phyloP scores from a whole-genome alignment of 495 filamentous ascomycete species.

The Daldinia grandis region DNA sequence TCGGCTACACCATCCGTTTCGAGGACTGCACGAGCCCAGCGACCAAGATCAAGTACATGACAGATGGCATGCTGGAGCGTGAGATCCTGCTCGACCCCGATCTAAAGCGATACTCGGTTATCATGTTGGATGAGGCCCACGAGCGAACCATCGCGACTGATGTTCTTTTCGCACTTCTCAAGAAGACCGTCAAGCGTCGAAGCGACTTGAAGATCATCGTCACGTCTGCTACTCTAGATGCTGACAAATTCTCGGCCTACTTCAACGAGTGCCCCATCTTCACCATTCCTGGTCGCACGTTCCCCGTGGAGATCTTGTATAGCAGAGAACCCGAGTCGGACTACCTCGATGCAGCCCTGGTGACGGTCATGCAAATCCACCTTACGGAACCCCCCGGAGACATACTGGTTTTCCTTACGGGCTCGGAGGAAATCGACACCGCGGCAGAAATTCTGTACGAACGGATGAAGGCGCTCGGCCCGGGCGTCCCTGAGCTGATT shows the following conservation, averaged over 20 bases:
- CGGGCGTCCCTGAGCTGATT: conserved; percentile 88
- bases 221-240: conserved; percentile 94
- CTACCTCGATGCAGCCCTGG: conserved; percentile 93
- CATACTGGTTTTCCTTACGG: conserved; percentile 94
- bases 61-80: conserved; percentile 96
- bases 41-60: conserved; percentile 99
- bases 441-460: conserved; percentile 92
- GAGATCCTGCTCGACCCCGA: conserved; percentile 93
- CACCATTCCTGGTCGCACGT: conserved; percentile 93
- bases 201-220: conserved; percentile 94
- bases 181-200: conserved; percentile 88
- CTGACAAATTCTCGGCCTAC: conserved; percentile 95
- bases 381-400: conserved; percentile 89
- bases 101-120: conserved; percentile 87
- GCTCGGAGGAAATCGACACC: conserved; percentile 98
- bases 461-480: conserved; percentile 94
- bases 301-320: conserved; percentile 94
- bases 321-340: conserved; percentile 93
- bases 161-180: conserved; percentile 91
- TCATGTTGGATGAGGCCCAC: conserved; percentile 99
- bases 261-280: conserved; percentile 96
- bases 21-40: conserved; percentile 91
- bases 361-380: conserved; percentile 98
- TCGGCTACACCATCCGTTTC: conserved; percentile 98
- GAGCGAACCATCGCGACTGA: conserved; percentile 97